Evolutionary conservation across 2,329 filamentous ascomycete genomes (phyloP).

Genomic region (Alternaria rosae): DNA sequence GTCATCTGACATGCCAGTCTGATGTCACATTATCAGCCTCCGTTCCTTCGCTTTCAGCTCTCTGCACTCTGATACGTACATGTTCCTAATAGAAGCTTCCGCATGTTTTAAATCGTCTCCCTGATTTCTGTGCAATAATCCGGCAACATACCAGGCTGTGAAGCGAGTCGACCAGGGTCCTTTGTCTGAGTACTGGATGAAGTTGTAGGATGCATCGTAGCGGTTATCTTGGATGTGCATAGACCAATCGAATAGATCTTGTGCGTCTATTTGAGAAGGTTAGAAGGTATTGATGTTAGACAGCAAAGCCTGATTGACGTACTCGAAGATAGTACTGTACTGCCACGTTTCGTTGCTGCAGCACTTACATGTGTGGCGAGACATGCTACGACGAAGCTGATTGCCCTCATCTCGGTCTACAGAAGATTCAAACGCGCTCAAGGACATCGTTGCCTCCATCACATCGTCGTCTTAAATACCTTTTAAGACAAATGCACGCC

Average conservation of each 20-base stretch:
- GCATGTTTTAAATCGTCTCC: constrained; percentile 49
- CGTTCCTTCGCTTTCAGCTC: not conserved
- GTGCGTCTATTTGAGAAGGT: constrained; percentile 1
- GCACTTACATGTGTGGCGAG: not conserved
- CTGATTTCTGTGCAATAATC: constrained; percentile 48
- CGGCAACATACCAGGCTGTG: constrained; percentile 54
- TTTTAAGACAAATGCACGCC: not conserved
- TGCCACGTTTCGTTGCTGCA: not conserved
- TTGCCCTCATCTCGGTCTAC: not conserved
- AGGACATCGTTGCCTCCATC: not conserved
- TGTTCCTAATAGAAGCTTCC: constrained; percentile 47
- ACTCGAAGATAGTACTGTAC: not conserved
- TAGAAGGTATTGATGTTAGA: not conserved
- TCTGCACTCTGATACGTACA: constrained; percentile 12
- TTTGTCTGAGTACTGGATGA: constrained; percentile 53
- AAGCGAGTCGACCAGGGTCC: constrained; percentile 56
- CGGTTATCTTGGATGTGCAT: constrained; percentile 42
- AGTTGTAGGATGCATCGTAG: constrained; percentile 54
- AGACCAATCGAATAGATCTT: constrained; percentile 26
- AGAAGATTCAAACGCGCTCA: not conserved
- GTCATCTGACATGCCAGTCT: constrained; percentile 43
- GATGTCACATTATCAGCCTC: not conserved
- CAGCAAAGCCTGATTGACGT: not conserved
- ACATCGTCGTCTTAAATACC: not conserved
- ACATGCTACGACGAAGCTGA: not conserved